Base-by-base conservation (phyloP, 1,284 basidiomycete species). In the Cryptococcus floricola region DNA sequence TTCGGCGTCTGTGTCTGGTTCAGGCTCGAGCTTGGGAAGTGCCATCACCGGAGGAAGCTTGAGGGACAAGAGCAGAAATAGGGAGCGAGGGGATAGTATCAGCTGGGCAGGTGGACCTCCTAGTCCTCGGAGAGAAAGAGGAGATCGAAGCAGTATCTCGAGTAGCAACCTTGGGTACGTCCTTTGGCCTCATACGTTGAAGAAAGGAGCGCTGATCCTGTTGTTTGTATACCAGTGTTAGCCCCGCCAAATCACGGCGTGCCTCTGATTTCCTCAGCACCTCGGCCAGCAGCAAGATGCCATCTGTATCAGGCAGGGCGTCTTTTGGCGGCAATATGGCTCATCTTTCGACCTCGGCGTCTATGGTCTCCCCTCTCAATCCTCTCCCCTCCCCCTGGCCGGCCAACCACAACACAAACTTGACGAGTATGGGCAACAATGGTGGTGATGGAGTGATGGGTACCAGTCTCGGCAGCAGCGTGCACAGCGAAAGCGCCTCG, bases 351-450 rank as follows among this genome's bases (percentile, higher is more conserved):
- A 68, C 71, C 0, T 75, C 73, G 5, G 73, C 73, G 1, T 76
- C 74, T 4, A 69, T 72, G 62, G 71, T 77, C 13, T 77, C 76
- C 0, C 76, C 77, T 2, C 63, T 78, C 14, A 76, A 76, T 50
- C 73, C 77, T 1, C 64, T 78, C 0, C 77, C 77, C 0, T 74
- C 74, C 1, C 76, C 77, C 0, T 78, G 76, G 77, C 56, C 58
- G n/a, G 61, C 41, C 41, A 34, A 34, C 31, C 31, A 34, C 3
- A 34, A 34, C 10, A 34, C 31, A 34, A 34, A 34, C 31, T 34
- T 34, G 31, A 34, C 19, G 6, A 23, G 41, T 13, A 23, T 42
- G 41, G 14, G 41, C 41, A 23, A n/a, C n/a, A 6, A 23, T 23
- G 41, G 16, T n/a, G 41, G 41, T 13, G 41, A n/a, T 8, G 41